phyloP scores from a whole-genome alignment of 768 basidiomycete genomes.

The Terana coerulea region DNA sequence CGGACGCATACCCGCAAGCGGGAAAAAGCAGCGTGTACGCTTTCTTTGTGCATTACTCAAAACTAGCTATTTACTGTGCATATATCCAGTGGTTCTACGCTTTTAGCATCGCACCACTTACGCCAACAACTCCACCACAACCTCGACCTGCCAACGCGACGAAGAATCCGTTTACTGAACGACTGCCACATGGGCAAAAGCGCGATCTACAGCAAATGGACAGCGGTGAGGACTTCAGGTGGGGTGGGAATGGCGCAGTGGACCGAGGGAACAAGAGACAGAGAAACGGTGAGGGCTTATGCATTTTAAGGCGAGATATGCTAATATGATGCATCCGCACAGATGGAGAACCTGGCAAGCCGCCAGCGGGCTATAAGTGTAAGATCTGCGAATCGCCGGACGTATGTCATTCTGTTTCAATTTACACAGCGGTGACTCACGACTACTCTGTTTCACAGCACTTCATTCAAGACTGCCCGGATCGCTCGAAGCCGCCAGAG shows the following conservation, averaged over 20 bases:
- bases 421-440: neutral
- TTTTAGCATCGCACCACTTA: conserved; percentile 71
- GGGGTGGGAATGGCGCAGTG: conserved; percentile 45
- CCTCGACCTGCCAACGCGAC: conserved; percentile 61
- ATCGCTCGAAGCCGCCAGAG: conserved; percentile 72
- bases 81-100: conserved; percentile 99
- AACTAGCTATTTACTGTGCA: conserved; percentile 7
- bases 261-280: conserved; percentile 54
- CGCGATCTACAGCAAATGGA: conserved; percentile 42
- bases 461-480: conserved; percentile 72
- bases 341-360: conserved; percentile 47
- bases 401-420: conserved; percentile 36
- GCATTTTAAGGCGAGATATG: too few relatives aligned
- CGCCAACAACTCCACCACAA: conserved; percentile 31
- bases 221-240: conserved; percentile 63
- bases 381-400: conserved; percentile 73
- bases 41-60: neutral
- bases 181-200: conserved; percentile 40
- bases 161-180: conserved; percentile 62
- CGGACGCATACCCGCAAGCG: conserved; percentile 52
- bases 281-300: conserved; percentile 52
- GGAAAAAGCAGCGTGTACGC: conserved; percentile 84
- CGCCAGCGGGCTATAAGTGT: conserved; percentile 73
- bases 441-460: conserved; percentile 43
- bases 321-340: too few relatives aligned